Evolutionary conservation across 2,329 filamentous ascomycete genomes (phyloP), one percentile per base, ranked within the genome.

Genomic region (Penicillium sp.): DNA sequence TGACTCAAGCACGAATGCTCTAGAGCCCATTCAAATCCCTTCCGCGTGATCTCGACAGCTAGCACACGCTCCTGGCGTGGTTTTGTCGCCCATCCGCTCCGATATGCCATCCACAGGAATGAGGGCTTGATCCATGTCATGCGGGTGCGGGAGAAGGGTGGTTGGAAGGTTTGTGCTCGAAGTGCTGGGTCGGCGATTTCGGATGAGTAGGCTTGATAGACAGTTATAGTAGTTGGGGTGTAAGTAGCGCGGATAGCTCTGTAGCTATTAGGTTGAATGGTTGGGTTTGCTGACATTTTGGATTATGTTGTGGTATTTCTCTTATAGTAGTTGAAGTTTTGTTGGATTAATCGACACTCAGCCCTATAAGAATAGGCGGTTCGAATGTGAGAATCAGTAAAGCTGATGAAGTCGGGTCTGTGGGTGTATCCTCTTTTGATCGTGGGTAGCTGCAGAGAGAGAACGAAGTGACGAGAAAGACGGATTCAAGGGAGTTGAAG

Each of bases 81-180:
- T 65, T 88, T 88, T 70, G 78, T 80, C 0, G 82, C 83, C 74
- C 87, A 88, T 15, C 85, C 86, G 20, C 80, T 78, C 50, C 86
- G 84, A 69, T 88, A 88, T 73, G 87, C 82, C 81, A 87, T 86
- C 86, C 86, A 88, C 49, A 78, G 75, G 81, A 85, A 88, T 59
- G 81, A 84, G 0, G 85, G 85, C 67, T 88, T 88, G 64, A 88
- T 82, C 86, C 86, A 88, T 4, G 86, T 88, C 85, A 87, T 88
- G 54, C 86, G 81, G 1, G 72, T 72, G n/a, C 76, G 75, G 14
- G 73, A 77, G 73, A 87, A 88, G 6, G 78, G 73, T 2, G 83
- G 76, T 50, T 80, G 73, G 42, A 88, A 80, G 8, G 75, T 80
- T 65, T 87, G 84, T 1, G 73, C 57, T 3, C 72, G 54, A 6